Evolutionary conservation across 2,329 filamentous ascomycete species (phyloP).

Genomic region (Trichophaea hybrida): DNA sequence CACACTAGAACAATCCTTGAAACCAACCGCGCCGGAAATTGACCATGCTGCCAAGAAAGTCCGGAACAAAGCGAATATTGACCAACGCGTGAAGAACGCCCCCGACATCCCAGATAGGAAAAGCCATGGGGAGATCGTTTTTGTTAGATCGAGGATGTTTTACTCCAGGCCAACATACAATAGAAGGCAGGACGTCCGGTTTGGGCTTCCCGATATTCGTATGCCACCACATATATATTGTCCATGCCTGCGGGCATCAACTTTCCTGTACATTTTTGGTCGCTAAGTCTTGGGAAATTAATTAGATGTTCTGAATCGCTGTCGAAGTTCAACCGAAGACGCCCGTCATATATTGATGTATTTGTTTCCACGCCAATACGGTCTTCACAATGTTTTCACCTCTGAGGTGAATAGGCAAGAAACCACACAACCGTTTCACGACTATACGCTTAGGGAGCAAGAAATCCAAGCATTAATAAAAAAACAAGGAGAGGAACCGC

Average conservation of each 20-base stretch:
- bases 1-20: slow-evolving; percentile 15
- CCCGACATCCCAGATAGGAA: neutral
- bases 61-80: neutral
- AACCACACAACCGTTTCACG: slow-evolving; percentile 60
- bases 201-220: slow-evolving; percentile 73
- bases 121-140: slow-evolving; percentile 42
- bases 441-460: slow-evolving; percentile 72
- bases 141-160: slow-evolving; percentile 72
- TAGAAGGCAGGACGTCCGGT: slow-evolving; percentile 49
- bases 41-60: slow-evolving; percentile 7
- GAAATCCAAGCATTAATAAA: slow-evolving; percentile 44
- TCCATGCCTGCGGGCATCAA: neutral
- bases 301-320: slow-evolving; percentile 65
- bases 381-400: slow-evolving; percentile 82
- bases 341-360: slow-evolving; percentile 67
- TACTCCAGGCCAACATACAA: slow-evolving; percentile 66
- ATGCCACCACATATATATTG: slow-evolving; percentile 30
- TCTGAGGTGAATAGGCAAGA: slow-evolving; percentile 49
- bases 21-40: slow-evolving; percentile 21
- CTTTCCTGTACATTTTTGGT: neutral
- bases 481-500: slow-evolving; percentile 1
- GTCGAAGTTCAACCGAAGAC: slow-evolving; percentile 34
- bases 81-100: no score
- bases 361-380: slow-evolving; percentile 83
- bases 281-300: slow-evolving; percentile 1